Percentiles rank a stretch among this genome's conserved stretches.
These are phyloP conservation scores for Pichia sp. DNA, from an alignment of 1,139 yeast genomes.

Conservation along the genomic window DNA sequence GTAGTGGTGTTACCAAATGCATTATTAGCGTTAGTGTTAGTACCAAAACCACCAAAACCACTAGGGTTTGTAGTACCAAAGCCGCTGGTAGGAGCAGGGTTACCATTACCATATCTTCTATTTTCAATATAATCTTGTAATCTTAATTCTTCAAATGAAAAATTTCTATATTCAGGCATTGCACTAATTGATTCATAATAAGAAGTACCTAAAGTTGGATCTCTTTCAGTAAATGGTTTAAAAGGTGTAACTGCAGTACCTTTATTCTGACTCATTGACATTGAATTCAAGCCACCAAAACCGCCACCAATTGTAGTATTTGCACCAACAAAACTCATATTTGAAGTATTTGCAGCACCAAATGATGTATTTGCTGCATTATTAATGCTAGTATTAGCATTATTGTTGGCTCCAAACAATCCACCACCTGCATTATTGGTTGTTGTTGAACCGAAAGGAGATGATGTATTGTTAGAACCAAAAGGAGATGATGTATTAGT, in stretches of 20 bases:
- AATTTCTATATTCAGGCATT: slow-evolving; percentile 86
- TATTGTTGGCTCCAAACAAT: slow-evolving; percentile 11
- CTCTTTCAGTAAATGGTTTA: slow-evolving; percentile 65
- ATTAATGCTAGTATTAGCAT: slow-evolving; percentile 20
- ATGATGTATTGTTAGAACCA: slow-evolving; percentile 18
- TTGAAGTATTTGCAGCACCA: slow-evolving; percentile 14
- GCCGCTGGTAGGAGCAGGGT: slow-evolving; percentile 14
- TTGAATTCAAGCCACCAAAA: slow-evolving; percentile 22
- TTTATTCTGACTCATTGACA: slow-evolving; percentile 29
- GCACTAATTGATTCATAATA: slow-evolving; percentile 71
- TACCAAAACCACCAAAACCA: slow-evolving; percentile 19
- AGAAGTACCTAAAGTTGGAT: slow-evolving; percentile 48
- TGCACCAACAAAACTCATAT: slow-evolving; percentile 26
- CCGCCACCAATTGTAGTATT: slow-evolving; percentile 13
- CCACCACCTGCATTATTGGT: slow-evolving; percentile 17
- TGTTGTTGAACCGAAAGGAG: slow-evolving; percentile 24
- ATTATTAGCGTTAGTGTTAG: slow-evolving; percentile 1
- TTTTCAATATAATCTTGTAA: slow-evolving; percentile 79
- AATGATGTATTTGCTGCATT: slow-evolving; percentile 10
- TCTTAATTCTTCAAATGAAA: slow-evolving; percentile 83
- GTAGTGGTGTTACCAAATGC: slow-evolving; percentile 10
- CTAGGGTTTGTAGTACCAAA: slow-evolving; percentile 16
- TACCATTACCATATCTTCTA: slow-evolving; percentile 50
- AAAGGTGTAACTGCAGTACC: slow-evolving; percentile 76
- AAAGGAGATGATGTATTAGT: slow-evolving; percentile 15